Evolutionary conservation across 176 grass and related monocot genomes (phyloP).

Genomic region (Zizania latifolia): DNA sequence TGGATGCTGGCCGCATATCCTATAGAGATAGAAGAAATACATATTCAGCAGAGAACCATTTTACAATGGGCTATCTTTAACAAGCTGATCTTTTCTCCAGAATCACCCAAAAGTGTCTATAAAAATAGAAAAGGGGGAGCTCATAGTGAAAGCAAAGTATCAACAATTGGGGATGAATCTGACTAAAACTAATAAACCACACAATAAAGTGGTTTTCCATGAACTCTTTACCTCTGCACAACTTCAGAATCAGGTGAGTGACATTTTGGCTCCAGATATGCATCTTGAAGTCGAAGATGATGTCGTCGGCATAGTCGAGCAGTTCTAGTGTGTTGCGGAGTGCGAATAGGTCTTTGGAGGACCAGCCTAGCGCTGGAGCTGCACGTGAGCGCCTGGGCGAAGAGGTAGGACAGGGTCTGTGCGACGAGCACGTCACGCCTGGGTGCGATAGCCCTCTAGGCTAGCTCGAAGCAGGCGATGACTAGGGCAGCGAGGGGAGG

Average conservation of each 20-base stretch:
- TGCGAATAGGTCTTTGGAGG: too few species aligned
- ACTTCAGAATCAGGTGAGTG: slow-evolving; percentile 73
- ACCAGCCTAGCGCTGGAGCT: too few species aligned
- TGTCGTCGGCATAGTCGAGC: too few species aligned
- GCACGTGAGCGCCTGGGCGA: too few species aligned
- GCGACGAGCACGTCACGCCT: too few species aligned
- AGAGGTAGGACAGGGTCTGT: too few species aligned
- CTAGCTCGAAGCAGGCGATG: too few species aligned
- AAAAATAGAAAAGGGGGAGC: not conserved
- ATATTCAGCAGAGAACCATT: not conserved
- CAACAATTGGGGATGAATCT: not conserved
- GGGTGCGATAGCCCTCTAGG: too few species aligned
- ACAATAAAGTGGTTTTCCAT: not conserved
- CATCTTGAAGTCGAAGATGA: too few species aligned
- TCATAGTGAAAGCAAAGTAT: not conserved
- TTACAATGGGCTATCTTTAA: not conserved
- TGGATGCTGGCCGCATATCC: slow-evolving; percentile 48
- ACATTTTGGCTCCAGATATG: slow-evolving; percentile 88
- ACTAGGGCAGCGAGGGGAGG: too few species aligned
- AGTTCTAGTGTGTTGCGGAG: too few species aligned
- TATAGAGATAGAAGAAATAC: slow-evolving; percentile 30
- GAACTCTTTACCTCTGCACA: slow-evolving; percentile 63
- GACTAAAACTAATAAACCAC: not conserved
- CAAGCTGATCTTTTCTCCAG: not conserved
- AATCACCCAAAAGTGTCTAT: not conserved